Evolutionary conservation across 352 stramenopile species (phyloP).

Genomic region (Globisporangium echinulatum): DNA sequence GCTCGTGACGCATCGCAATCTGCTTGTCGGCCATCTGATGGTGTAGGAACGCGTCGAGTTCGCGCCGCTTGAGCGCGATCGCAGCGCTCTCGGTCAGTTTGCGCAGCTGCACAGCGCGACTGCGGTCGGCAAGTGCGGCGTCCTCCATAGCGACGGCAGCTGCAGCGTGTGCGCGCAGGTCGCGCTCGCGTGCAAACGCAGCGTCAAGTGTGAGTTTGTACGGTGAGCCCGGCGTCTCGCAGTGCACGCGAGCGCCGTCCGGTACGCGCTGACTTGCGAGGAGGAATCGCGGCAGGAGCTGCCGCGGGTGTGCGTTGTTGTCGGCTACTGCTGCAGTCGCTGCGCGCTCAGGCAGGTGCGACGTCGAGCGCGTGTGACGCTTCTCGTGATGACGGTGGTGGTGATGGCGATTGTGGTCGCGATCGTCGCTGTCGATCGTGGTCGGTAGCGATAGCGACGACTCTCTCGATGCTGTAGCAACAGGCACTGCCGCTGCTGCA

Average conservation of each 20-base stretch:
- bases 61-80: conserved; percentile 25
- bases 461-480: too few species aligned
- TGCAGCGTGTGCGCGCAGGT: conserved; percentile 9
- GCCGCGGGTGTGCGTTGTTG: neutral
- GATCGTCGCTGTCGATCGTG: too few species aligned
- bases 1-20: conserved; percentile 8
- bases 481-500: neutral
- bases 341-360: neutral
- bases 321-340: neutral
- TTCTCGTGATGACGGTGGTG: conserved; percentile 2
- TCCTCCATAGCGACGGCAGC: conserved; percentile 9
- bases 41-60: conserved; percentile 46
- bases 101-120: conserved; percentile 28
- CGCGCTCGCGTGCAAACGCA: conserved; percentile 26
- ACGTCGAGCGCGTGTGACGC: conserved; percentile 2
- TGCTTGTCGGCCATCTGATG: conserved; percentile 42
- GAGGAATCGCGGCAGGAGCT: conserved; percentile 49
- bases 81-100: conserved; percentile 37
- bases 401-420: neutral
- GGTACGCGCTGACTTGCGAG: conserved; percentile 21
- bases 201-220: conserved; percentile 23
- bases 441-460: neutral
- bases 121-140: conserved; percentile 16
- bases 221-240: conserved; percentile 13
- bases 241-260: conserved; percentile 4